Base-by-base conservation (phyloP, 2,329 filamentous ascomycete genomes). In the Colletotrichum tanaceti region DNA sequence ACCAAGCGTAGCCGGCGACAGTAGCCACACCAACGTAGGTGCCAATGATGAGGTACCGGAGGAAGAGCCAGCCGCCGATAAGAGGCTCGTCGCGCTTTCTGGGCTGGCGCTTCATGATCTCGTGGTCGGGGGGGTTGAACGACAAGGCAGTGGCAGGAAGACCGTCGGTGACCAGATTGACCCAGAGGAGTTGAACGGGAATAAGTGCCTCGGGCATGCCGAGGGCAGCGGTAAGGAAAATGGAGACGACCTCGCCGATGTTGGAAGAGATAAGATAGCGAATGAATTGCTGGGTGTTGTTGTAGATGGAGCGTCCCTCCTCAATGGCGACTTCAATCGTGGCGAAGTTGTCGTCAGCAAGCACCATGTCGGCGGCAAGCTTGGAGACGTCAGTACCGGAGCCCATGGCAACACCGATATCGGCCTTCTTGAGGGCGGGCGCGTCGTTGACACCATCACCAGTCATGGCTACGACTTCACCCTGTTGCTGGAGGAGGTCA, bases 281-380 rank as follows among this genome's bases (percentile, higher is more conserved):
- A 82, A 99, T 99, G 82, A 99, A 99, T 79, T 99, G 96, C 79
- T 99, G 96, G 6, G 96, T 99, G 86, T 99, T 99, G 90, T 96
- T 98, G 88, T 98, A 99, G 82, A 99, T 99, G 72, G 94, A 94
- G 71, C 96, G 92, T 62, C 96, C 96, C 82, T 99, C 96, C 79
- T 99, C 96, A 72, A 99, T 94, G 58, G 96, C 96, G 64, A 93
- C 86, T 79, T 97, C 93, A 73, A 99, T 99, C 4, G 96, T 99
- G 71, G 96, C 96, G 80, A 99, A 99, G 85, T 99, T 99, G 83
- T 98, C 94, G 82, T 99, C 97, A 32, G 94, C 93, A 59, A 99
- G 90, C 59, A 99, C 95, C 96, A 99, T 99, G 79, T 99, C 96
- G 67, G 97, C 93, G 38, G 96, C 96, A 73, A 99, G 85, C 83